These are phyloP conservation scores for Croton setiger DNA, from an alignment of 441 rosid species.

Conservation along the genomic window DNA sequence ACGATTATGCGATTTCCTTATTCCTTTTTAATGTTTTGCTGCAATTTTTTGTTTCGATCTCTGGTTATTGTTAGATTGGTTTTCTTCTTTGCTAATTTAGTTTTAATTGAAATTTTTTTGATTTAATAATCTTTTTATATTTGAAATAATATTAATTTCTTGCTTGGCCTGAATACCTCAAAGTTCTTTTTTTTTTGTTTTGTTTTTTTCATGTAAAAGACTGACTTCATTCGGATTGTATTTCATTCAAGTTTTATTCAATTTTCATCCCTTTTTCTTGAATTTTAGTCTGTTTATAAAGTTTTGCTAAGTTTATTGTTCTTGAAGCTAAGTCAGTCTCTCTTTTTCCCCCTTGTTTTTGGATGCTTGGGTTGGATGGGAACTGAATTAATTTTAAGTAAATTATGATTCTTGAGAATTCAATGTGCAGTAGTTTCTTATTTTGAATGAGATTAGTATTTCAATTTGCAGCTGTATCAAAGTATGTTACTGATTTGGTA, in stretches of 20 bases:
- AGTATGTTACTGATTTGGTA: not conserved
- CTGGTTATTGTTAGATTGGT: not conserved
- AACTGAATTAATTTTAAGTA: not conserved
- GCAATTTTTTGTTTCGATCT: not conserved
- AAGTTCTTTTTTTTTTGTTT: not conserved
- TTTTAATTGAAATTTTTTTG: too few species aligned
- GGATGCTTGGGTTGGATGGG: not conserved
- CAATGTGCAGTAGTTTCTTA: not conserved
- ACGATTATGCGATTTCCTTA: not conserved
- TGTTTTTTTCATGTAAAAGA: not conserved
- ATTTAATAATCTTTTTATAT: not conserved
- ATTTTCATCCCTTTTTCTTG: not conserved
- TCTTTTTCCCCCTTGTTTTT: not conserved
- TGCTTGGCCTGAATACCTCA: too few species aligned
- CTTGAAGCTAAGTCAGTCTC: not conserved
- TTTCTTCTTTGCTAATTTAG: not conserved
- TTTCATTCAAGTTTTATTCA: too few species aligned
- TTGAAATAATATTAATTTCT: not conserved
- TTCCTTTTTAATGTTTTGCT: not conserved
- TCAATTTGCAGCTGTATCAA: not conserved
- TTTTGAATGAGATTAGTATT: slow-evolving; percentile 10
- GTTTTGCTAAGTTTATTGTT: not conserved
- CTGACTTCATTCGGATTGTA: too few species aligned
- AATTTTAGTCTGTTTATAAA: not conserved
- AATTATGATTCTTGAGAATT: not conserved